Conservation (phyloP, 2,329 filamentous ascomycete genomes). For the Paramyrothecium sp. region DNA sequence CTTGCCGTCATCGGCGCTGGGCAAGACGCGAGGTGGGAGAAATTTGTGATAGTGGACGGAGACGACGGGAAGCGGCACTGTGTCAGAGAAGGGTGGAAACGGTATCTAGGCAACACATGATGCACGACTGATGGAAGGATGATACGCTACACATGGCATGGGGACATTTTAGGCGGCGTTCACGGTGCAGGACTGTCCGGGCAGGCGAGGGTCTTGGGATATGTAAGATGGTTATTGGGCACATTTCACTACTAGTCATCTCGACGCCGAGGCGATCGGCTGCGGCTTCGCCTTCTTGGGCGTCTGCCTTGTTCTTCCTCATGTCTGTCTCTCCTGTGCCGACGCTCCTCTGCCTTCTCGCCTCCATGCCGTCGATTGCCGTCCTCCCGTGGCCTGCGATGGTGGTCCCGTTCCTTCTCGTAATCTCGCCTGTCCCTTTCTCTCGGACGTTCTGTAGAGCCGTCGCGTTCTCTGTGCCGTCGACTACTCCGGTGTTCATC, state of each 20-base stretch:
- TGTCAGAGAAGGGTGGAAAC: constrained; percentile 77
- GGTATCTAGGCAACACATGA: constrained; percentile 58
- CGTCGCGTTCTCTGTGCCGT: constrained; percentile 23
- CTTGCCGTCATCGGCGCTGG: constrained; percentile 79
- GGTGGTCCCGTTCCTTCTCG: constrained; percentile 19
- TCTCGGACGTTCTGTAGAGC: constrained; percentile 15
- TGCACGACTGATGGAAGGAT: not conserved
- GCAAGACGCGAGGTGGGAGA: constrained; percentile 82
- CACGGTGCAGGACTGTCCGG: constrained; percentile 7
- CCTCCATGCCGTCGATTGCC: constrained; percentile 24
- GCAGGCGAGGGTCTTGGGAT: constrained; percentile 7
- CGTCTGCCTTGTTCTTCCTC: constrained; percentile 18
- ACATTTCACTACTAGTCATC: constrained; percentile 18
- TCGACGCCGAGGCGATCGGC: constrained; percentile 38
- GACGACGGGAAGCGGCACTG: constrained; percentile 67
- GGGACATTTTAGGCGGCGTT: constrained; percentile 14
- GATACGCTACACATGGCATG: not conserved
- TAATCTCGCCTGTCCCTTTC: constrained; percentile 18
- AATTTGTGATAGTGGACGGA: constrained; percentile 69
- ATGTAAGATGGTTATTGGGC: constrained; percentile 5
- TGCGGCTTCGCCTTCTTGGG: constrained; percentile 33
- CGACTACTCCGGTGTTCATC: constrained; percentile 22
- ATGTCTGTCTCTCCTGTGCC: constrained; percentile 22
- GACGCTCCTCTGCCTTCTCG: constrained; percentile 25
- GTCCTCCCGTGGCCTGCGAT: constrained; percentile 16